Base-by-base conservation (phyloP, 257 asterid genomes). In the Forsythia viridissima region DNA sequence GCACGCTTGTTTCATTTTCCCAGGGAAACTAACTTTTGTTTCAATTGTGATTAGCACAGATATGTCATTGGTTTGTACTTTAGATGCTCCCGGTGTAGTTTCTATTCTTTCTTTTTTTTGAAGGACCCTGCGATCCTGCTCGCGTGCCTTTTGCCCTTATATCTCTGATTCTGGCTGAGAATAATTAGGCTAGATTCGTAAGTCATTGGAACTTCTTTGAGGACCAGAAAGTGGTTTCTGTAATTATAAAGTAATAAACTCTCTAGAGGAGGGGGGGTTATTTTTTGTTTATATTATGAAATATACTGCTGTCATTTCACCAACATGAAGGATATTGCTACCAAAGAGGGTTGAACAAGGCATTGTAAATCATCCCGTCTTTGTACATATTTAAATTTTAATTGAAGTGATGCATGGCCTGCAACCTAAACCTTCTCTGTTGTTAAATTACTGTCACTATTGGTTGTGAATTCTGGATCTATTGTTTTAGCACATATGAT, bases 381-480 rank as follows among this genome's bases (percentile, higher is more conserved):
- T 30, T 30, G 34, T 30, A 30, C 34, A 74, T 48, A 38, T 43
- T 79, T 65, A 38, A 76, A 48, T 63, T 21, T 71, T 12, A 52
- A 63, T 55, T 6, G 4, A 30, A 20, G 57, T 42, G 57, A 16
- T 76, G n/a, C 42, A 71, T 71, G 65, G 74, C 80, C 7, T 68
- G 74, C 71, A 79, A 36, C 57, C 46, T 78, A 16, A 48, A 52
- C 39, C 48, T 46, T 57, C 34, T 57, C 34, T 38, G 77, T 73
- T 48, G 38, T 79, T 70, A 36, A 73, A 74, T 72, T 75, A 43
- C 42, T 16, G 12, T 73, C 70, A 55, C 80, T 30, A 21, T 48
- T 74, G 8, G 72, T 79, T 79, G 43, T 40, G 72, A 44, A 72
- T 75, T 76, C 63, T 80, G 13, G 51, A 63, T 69, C 55, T 76